Percentiles rank a stretch among this genome's conserved stretches.
Conservation (phyloP, 2,329 filamentous ascomycete species). For the Furcasterigmium furcatum region DNA sequence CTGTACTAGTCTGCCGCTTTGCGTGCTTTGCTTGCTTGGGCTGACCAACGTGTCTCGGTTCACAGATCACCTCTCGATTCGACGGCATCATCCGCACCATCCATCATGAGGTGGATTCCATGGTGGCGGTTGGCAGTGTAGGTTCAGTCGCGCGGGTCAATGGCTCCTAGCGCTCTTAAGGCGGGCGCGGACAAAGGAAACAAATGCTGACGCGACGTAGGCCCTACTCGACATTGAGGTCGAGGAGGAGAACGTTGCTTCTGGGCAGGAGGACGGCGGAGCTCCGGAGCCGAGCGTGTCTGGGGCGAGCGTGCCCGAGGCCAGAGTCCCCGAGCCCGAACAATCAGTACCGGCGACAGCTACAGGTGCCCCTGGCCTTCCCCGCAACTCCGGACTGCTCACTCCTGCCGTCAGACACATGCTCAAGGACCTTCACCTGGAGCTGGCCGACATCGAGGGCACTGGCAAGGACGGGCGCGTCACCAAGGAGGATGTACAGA, state of each 20-base stretch:
- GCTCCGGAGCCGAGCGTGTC: too few relatives aligned
- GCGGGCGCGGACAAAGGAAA: too few relatives aligned
- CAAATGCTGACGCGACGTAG: neutral
- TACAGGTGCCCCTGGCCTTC: too few relatives aligned
- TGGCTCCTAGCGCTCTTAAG: neutral
- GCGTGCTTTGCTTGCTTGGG: too few relatives aligned
- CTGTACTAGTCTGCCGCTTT: too few relatives aligned
- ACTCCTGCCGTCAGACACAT: neutral
- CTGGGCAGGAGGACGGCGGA: too few relatives aligned
- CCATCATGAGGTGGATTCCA: neutral
- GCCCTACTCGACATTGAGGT: neutral
- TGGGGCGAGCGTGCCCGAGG: too few relatives aligned
- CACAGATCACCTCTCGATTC: neutral
- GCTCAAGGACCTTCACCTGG: neutral
- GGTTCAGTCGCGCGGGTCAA: neutral
- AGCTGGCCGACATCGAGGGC: neutral
- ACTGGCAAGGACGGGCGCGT: neutral
- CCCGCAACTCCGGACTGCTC: too few relatives aligned
- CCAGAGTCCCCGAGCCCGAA: neutral
- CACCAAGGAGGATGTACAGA: neutral
- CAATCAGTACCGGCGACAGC: neutral
- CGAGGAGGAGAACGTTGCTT: neutral
- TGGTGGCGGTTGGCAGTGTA: neutral
- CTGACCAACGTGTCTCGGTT: too few relatives aligned
- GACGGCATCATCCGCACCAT: neutral